Evolutionary conservation across 306 rosid species (phyloP).

Genomic region (Begonia loranthoides): DNA sequence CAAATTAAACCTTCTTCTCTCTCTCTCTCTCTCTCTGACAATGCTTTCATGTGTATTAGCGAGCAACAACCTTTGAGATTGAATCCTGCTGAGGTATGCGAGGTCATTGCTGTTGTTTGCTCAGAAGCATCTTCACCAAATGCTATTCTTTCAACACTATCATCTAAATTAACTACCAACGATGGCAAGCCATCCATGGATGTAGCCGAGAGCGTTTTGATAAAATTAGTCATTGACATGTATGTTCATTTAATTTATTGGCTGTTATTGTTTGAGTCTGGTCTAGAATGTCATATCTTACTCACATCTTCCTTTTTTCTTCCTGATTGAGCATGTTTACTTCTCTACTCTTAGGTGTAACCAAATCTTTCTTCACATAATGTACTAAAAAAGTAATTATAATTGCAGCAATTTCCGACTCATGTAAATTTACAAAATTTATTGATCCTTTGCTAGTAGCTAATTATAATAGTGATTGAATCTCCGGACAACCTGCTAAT

Average conservation of each 20-base stretch:
- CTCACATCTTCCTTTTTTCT: not conserved
- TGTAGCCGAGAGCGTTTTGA: slow-evolving; percentile 98
- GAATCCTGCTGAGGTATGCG: slow-evolving; percentile 94
- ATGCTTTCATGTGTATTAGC: slow-evolving; percentile 43
- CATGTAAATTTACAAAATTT: no score
- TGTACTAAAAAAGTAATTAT: no score
- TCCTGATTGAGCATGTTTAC: not conserved
- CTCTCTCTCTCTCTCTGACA: slow-evolving; percentile 21
- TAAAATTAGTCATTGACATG: slow-evolving; percentile 96
- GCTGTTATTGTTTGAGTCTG: slow-evolving; percentile 11
- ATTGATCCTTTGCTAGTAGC: no score
- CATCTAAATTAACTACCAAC: slow-evolving; percentile 56
- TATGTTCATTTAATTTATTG: slow-evolving; percentile 37
- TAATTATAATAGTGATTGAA: no score
- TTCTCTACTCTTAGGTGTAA: no score
- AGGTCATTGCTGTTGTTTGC: slow-evolving; percentile 98
- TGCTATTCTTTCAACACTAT: slow-evolving; percentile 36
- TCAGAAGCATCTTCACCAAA: slow-evolving; percentile 59
- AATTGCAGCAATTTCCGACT: no score
- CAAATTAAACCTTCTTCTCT: not conserved
- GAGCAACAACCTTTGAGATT: slow-evolving; percentile 96
- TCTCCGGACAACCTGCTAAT: no score
- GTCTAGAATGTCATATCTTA: slow-evolving; percentile 3
- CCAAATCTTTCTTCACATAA: no score
- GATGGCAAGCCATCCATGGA: slow-evolving; percentile 86